Percentiles rank a stretch among this genome's conserved stretches.
phyloP scores from a whole-genome alignment of 2,329 filamentous ascomycete species.

The Colletotrichum higginsianum region DNA sequence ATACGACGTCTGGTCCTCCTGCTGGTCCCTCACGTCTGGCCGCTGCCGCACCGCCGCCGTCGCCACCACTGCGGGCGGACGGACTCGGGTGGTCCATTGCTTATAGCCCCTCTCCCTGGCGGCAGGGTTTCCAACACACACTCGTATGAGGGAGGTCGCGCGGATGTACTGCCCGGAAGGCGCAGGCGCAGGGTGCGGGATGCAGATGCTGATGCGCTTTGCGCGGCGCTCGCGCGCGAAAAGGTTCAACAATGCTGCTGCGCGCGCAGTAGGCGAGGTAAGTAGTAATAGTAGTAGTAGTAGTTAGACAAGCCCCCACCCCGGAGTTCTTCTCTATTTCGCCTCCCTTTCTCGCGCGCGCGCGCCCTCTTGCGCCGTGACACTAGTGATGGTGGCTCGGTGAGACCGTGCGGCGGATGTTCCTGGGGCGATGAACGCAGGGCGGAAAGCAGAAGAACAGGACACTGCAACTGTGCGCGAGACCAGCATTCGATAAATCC shows the following conservation, averaged over 20 bases:
- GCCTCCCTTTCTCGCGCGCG: background rate
- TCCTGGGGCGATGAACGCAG: conserved; percentile 1
- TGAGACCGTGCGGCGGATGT: conserved; percentile 21
- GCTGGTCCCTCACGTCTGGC: conserved; percentile 21
- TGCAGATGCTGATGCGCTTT: conserved; percentile 8
- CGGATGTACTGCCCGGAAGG: background rate
- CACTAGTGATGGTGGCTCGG: conserved; percentile 27
- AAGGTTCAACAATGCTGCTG: background rate
- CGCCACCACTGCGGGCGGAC: conserved; percentile 23
- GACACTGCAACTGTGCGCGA: background rate
- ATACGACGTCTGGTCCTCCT: conserved; percentile 5
- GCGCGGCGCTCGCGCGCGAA: conserved; percentile 10
- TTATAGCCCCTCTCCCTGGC: background rate
- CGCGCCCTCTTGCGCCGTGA: conserved; percentile 10
- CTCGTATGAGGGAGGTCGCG: background rate
- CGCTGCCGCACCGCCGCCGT: conserved; percentile 28
- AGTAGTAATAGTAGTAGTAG: too few relatives aligned
- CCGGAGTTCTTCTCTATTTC: background rate
- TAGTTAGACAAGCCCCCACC: background rate
- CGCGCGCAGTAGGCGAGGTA: background rate
- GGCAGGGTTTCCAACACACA: too few relatives aligned
- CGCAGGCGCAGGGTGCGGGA: background rate
- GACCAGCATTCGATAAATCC: background rate
- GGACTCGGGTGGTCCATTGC: conserved; percentile 22
- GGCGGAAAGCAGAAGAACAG: background rate